Evolutionary conservation across 2,329 filamentous ascomycete species (phyloP).

Genomic region (Phoma herbarum): DNA sequence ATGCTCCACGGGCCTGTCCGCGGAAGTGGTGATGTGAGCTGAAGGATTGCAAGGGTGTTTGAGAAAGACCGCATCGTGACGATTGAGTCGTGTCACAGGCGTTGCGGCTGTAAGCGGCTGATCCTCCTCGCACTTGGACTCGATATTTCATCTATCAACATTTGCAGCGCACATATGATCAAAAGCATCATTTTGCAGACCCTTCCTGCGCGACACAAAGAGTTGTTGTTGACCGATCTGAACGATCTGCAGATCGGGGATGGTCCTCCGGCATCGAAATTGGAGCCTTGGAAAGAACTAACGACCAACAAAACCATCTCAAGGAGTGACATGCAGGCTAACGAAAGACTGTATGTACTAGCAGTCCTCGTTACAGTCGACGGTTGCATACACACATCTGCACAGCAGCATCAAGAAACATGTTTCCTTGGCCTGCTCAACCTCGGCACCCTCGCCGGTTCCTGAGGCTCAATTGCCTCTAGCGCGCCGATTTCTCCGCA

Average conservation of each 20-base stretch:
- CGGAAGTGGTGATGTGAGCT: not conserved
- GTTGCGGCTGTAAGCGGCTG: not conserved
- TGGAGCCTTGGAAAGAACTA: not conserved
- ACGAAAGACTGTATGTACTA: not conserved
- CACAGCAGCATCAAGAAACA: not conserved
- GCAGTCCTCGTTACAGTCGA: not conserved
- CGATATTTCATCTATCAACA: not conserved
- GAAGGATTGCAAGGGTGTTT: slow-evolving; percentile 7
- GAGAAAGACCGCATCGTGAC: slow-evolving; percentile 8
- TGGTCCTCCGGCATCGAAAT: slow-evolving; percentile 1
- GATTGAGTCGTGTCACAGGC: not conserved
- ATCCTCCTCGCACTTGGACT: not conserved
- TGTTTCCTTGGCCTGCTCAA: not conserved
- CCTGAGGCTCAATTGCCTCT: slow-evolving; percentile 20
- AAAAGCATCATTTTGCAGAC: not conserved
- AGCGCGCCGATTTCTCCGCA: slow-evolving; percentile 22
- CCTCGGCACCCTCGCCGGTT: slow-evolving; percentile 20
- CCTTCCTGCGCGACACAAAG: not conserved
- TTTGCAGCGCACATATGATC: not conserved
- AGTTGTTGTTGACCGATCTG: not conserved
- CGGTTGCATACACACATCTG: not conserved
- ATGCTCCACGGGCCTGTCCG: not conserved
- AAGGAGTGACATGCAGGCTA: not conserved
- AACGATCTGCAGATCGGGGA: slow-evolving; percentile 5
- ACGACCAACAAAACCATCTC: not conserved